Percentiles rank a stretch among this genome's conserved stretches.
phyloP scores from a whole-genome alignment of 2,329 filamentous ascomycete genomes.

The Clonostachys rhizophaga region DNA sequence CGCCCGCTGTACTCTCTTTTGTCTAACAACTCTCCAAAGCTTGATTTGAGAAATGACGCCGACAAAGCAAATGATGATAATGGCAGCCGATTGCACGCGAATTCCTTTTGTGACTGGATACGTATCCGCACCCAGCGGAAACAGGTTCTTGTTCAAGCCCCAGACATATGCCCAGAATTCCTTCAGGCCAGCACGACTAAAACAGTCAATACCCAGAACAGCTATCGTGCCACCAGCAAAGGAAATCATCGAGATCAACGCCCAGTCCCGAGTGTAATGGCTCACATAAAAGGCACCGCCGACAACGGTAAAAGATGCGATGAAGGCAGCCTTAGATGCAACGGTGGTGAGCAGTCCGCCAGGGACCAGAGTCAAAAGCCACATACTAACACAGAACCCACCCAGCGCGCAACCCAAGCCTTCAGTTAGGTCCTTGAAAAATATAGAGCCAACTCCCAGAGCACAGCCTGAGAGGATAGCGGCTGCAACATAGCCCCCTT shows the following conservation, averaged over 20 bases:
- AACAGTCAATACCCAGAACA: slow-evolving; percentile 86
- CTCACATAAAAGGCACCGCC: slow-evolving; percentile 75
- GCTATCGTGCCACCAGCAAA: slow-evolving; percentile 78
- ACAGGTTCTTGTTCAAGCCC: slow-evolving; percentile 73
- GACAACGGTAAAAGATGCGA: slow-evolving; percentile 64
- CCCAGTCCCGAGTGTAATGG: slow-evolving; percentile 72
- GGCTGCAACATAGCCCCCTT: slow-evolving; percentile 84
- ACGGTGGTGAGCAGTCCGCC: slow-evolving; percentile 67
- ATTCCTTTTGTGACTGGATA: slow-evolving; percentile 88
- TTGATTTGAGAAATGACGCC: slow-evolving; percentile 82
- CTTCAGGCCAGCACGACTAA: slow-evolving; percentile 83
- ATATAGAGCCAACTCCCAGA: slow-evolving; percentile 67
- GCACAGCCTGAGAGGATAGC: slow-evolving; percentile 67
- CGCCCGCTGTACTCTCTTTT: slow-evolving; percentile 49
- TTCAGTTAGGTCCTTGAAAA: slow-evolving; percentile 82
- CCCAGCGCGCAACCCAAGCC: slow-evolving; percentile 80
- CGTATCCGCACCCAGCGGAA: slow-evolving; percentile 69
- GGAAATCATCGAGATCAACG: slow-evolving; percentile 69
- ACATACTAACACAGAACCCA: slow-evolving; percentile 85
- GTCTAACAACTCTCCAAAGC: slow-evolving; percentile 76
- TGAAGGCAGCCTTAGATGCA: slow-evolving; percentile 67
- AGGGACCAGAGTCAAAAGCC: slow-evolving; percentile 73
- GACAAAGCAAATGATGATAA: slow-evolving; percentile 67
- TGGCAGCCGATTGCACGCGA: slow-evolving; percentile 75
- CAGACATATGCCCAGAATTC: slow-evolving; percentile 96